Evolutionary conservation across 2,329 filamentous ascomycete species (phyloP), one percentile per base, ranked within the genome.

Genomic region (Penicillium brevicompactum): DNA sequence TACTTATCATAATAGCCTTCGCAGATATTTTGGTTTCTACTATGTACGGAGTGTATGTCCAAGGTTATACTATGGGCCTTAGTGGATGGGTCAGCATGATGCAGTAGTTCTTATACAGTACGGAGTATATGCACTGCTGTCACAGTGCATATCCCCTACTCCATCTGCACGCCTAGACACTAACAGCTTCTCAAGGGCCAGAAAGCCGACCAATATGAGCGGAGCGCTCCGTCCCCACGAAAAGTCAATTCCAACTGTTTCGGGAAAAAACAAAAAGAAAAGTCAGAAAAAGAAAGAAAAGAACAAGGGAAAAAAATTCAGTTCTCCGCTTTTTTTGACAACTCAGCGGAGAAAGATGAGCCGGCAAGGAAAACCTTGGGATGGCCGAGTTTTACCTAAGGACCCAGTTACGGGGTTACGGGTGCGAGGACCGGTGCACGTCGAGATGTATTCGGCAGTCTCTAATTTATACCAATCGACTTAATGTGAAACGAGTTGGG

Each of bases 401-500:
- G 24, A 8, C 24, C 24, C 24, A 8, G 8, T 8, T 27, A 8
- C 24, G 24, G 24, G 24, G 8, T 8, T 27, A 8, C 24, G 24
- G 24, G 5, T 27, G 8, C 24, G 24, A 27, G 24, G 24, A 8
- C 8, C 24, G 24, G 24, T 27, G 8, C 24, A 27, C 24, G 5
- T 27, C 8, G 24, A 8, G 8, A 8, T 27, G 24, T 6, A 6
- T 27, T 27, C 24, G 24, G 24, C 24, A 27, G 24, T 27, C 24
- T 27, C 8, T 6, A 27, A 27, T 5, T 27, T 27, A 27, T 27
- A 27, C 5, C 24, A 18, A 18, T 27, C 24, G 34, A 55, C 56
- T 62, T 56, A 65, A 66, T 38, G 24, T 68, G 67, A 65, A 70
- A 70, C 63, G 58, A 65, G 63, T 64, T 67, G 58, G 60, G 65